These are phyloP conservation scores for Lactarius akahatsu DNA, from an alignment of 768 basidiomycete genomes.

Conservation along the genomic window DNA sequence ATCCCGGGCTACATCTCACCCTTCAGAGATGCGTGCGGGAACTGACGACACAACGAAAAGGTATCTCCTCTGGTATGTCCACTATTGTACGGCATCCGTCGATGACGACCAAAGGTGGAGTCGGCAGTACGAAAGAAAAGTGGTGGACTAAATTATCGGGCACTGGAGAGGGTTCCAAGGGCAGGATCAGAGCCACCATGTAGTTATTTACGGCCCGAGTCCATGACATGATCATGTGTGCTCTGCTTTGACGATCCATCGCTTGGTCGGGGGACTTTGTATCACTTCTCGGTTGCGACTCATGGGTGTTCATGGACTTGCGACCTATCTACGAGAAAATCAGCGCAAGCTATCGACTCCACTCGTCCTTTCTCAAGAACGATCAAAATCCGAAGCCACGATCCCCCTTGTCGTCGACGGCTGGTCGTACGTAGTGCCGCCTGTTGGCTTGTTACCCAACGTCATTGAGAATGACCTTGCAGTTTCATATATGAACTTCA, in stretches of 20 bases:
- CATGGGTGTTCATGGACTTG: slow-evolving; percentile 55
- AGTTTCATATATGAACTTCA: slow-evolving; percentile 79
- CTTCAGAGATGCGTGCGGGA: neutral
- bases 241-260: neutral
- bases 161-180: slow-evolving; percentile 15
- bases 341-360: slow-evolving; percentile 41
- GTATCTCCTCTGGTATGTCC: slow-evolving; percentile 29
- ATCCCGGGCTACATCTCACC: neutral
- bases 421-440: slow-evolving; percentile 76
- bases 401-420: slow-evolving; percentile 73
- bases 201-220: slow-evolving; percentile 6
- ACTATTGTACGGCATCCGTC: slow-evolving; percentile 16
- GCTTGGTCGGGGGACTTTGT: neutral
- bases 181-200: neutral
- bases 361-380: slow-evolving; percentile 34
- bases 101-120: slow-evolving; percentile 7
- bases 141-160: slow-evolving; percentile 26
- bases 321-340: slow-evolving; percentile 51
- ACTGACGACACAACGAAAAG: slow-evolving; percentile 12
- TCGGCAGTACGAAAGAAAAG: neutral
- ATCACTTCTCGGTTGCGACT: neutral
- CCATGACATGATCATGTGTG: neutral
- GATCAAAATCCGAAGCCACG: slow-evolving; percentile 13
- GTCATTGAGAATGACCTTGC: slow-evolving; percentile 11
- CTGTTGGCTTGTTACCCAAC: slow-evolving; percentile 14